Evolutionary conservation across 139 green algal species (phyloP), one percentile per base, ranked within the genome.

Genomic region (Raphidocelis subcapitata): DNA sequence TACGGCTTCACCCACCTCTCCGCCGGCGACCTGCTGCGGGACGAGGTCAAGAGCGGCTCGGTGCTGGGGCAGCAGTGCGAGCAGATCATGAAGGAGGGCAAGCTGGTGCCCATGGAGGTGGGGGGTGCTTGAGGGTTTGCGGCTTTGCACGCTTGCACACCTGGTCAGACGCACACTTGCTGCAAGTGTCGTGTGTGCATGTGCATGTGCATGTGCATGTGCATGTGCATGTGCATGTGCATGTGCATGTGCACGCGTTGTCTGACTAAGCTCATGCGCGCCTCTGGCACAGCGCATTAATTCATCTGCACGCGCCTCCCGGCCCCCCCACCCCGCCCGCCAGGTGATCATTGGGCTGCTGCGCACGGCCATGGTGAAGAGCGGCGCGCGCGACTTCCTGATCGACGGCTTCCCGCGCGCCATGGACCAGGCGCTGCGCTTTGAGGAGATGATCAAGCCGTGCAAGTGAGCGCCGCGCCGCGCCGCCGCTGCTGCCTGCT

Each of bases 381-480:
- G 61, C 35, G 49, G 61, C 24, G 60, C 70, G 29, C 51, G 37
- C 21, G 31, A 72, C 68, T 97, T 97, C 79, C 84, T 98, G 29
- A 94, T 98, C 63, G 93, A 98, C 67, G 93, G 93, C 63, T 98
- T 98, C 86, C 92, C 93, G 21, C 85, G 93, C 21, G 91, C 91
- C 2, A 64, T 93, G 35, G 89, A 96, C 65, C 94, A 97, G 77
- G 86, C 87, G 0, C 52, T 79, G 18, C 62, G 64, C 36, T 96
- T 95, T 77, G 89, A 94, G 74, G 15, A 60, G 24, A 55, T 67
- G 65, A 86, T 92, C 71, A 84, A 79, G 49, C 75, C 80, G 4
- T 70, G 68, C 75, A 47, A 62, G 81, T 77, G 33, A 32, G 46
- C 24, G n/a, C 15, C 5, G n/a, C 5, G 59, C 59, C n/a, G 54